phyloP scores from a whole-genome alignment of 2,329 filamentous ascomycete species.

The Bimuria novae-zelandiae region DNA sequence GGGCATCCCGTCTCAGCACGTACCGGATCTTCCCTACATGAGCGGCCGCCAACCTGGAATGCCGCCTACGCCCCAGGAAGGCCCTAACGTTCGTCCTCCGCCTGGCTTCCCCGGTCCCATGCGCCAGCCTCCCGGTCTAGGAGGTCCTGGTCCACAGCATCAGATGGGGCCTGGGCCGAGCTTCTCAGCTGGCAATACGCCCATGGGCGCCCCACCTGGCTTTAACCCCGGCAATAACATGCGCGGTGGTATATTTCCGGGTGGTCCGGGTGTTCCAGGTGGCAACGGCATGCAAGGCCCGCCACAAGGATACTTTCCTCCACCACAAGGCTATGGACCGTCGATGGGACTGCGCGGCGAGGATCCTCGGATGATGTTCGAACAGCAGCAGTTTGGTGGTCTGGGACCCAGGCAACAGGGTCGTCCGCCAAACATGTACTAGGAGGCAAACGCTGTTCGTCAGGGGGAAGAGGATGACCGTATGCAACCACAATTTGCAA shows the following conservation, averaged over 20 bases:
- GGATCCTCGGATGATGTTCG: conserved; percentile 45
- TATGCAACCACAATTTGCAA: no score
- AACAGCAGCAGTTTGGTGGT: conserved; percentile 41
- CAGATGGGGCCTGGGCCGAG: conserved; percentile 40
- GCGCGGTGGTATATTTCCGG: conserved; percentile 32
- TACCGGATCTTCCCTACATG: conserved; percentile 43
- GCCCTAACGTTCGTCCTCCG: conserved; percentile 42
- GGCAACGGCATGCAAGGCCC: conserved; percentile 41
- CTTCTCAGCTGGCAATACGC: conserved; percentile 45
- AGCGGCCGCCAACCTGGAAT: conserved; percentile 40
- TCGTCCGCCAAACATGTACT: conserved; percentile 41
- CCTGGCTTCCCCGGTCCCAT: conserved; percentile 44
- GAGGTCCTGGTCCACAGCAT: conserved; percentile 29
- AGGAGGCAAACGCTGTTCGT: conserved; percentile 4
- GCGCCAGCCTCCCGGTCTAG: conserved; percentile 44
- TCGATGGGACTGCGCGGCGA: conserved; percentile 39
- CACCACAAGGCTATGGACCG: conserved; percentile 35
- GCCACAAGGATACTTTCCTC: conserved; percentile 43
- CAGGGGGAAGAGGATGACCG: no score
- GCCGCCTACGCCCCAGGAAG: conserved; percentile 43
- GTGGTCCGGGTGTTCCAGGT: conserved; percentile 27
- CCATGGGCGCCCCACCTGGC: conserved; percentile 44
- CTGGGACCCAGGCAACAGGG: conserved; percentile 33
- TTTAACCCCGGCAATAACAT: conserved; percentile 38
- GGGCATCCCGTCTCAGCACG: conserved; percentile 48